These are phyloP conservation scores for Mycena maculata DNA, from an alignment of 768 basidiomycete species.

Conservation along the genomic window DNA sequence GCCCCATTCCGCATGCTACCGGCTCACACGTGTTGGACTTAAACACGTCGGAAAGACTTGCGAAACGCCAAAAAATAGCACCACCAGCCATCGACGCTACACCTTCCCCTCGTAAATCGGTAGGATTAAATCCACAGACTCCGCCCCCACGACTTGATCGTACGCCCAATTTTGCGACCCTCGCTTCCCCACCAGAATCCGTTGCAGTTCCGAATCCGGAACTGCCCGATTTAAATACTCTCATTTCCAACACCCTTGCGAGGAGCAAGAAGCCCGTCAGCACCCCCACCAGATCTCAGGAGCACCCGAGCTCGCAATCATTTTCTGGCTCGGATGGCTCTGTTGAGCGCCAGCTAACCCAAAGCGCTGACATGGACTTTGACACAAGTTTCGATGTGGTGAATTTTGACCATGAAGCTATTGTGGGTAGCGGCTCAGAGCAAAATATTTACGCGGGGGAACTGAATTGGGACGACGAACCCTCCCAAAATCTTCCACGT, in stretches of 20 bases:
- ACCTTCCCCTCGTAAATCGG: conserved; percentile 10
- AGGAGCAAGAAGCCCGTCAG: neutral
- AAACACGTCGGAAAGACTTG: conserved; percentile 41
- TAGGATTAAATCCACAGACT: conserved; percentile 23
- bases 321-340: conserved; percentile 53
- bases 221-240: conserved; percentile 21
- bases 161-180: conserved; percentile 39
- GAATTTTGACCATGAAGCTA: neutral
- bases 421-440: conserved; percentile 16
- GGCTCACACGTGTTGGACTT: conserved; percentile 37
- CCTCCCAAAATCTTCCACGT: neutral
- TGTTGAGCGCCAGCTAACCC: conserved; percentile 64
- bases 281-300: neutral
- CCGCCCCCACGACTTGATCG: neutral
- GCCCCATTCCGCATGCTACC: conserved; percentile 37
- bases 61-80: conserved; percentile 26
- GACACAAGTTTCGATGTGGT: conserved; percentile 20
- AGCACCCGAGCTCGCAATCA: conserved; percentile 38
- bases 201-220: conserved; percentile 21
- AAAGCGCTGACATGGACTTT: conserved; percentile 43
- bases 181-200: conserved; percentile 40
- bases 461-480: conserved; percentile 26
- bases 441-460: conserved; percentile 29
- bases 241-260: conserved; percentile 14
- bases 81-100: conserved; percentile 33